Conservation (phyloP, 495 filamentous ascomycete species). For the Amorphotheca resinae region DNA sequence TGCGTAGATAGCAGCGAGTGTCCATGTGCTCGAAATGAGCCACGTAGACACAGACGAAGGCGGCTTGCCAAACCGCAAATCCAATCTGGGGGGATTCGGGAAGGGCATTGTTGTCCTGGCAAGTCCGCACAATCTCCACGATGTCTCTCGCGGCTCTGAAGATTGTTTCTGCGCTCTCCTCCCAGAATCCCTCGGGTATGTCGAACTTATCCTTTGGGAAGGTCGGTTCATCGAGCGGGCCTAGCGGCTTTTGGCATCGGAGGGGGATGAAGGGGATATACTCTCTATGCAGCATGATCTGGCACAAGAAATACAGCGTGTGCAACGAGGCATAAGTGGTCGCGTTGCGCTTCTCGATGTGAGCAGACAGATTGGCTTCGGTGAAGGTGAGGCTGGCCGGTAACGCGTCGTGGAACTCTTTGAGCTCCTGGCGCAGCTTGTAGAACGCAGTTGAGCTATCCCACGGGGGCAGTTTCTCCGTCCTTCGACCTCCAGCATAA, state of each 20-base stretch:
- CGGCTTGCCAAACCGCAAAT: conserved; percentile 74
- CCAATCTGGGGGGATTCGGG: conserved; percentile 72
- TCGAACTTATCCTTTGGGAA: conserved; percentile 43
- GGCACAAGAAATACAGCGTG: conserved; percentile 61
- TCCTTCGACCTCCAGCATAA: conserved; percentile 57
- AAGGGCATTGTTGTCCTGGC: conserved; percentile 54
- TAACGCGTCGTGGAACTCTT: conserved; percentile 51
- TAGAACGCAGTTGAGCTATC: conserved; percentile 48
- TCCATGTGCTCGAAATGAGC: conserved; percentile 73
- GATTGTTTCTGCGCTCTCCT: conserved; percentile 57
- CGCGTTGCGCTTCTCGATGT: conserved; percentile 63
- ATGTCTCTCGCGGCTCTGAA: conserved; percentile 64
- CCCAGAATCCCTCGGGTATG: conserved; percentile 53
- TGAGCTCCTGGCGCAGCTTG: conserved; percentile 45
- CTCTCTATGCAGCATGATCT: conserved; percentile 69
- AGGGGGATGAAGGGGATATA: conserved; percentile 75
- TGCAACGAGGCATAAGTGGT: conserved; percentile 69
- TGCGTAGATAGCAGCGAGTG: conserved; percentile 44
- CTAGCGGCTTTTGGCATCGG: conserved; percentile 51
- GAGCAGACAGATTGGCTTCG: conserved; percentile 62
- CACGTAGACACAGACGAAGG: conserved; percentile 56
- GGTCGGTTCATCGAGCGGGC: conserved; percentile 60
- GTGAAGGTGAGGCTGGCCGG: conserved; percentile 62
- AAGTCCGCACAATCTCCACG: conserved; percentile 62
- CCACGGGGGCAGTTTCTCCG: conserved; percentile 44